Base-by-base conservation (phyloP, 768 basidiomycete genomes). In the Lenzites betulinus region DNA sequence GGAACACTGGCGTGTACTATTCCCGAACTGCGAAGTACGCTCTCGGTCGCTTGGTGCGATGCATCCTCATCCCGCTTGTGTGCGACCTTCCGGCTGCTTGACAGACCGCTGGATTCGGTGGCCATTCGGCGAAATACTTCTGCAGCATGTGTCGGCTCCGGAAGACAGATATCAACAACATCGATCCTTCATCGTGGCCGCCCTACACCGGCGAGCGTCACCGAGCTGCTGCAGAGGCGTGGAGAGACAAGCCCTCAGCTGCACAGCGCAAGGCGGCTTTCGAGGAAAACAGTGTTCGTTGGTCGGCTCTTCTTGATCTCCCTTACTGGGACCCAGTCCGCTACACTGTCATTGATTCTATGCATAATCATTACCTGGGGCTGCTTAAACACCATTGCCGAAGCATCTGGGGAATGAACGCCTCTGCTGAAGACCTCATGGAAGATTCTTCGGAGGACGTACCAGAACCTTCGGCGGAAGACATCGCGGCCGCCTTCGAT, bases 351-450 rank as follows among this genome's bases (percentile, higher is more conserved):
- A 63, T 78, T 8, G 78, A 81, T 51, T 50, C 73, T 5, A 79
- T 79, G 77, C 79, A 81, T 62, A 71, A 68, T 22, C 64, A 78
- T 1, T 71, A 73, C 42, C 69, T 78, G 1, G 73, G 75, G 11
- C 26, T 49, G 4, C 56, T 67, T 3, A 56, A 59, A 16, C 53
- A 58, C 20, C 67, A 69, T 48, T 65, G 66, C 38, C 43, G 43
- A 5, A 22, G 11, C 7, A 44, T 44, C 43, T 44, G 43, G 33
- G 35, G 43, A 9, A 44, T 44, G 43, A 44, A n/a, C 20, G 12
- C 22, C 20, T 44, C 43, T 8, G n/a, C 43, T 7, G 20, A 44
- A 22, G 43, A 44, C 20, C n/a, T n/a, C n/a, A n/a, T n/a, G n/a
- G n/a, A n/a, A n/a, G n/a, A n/a, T n/a, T n/a, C n/a, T n/a, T n/a